Percentiles rank a stretch among this genome's conserved stretches.
Conservation (phyloP, 2,329 filamentous ascomycete genomes). For the Ceratocystis alfenasii region DNA sequence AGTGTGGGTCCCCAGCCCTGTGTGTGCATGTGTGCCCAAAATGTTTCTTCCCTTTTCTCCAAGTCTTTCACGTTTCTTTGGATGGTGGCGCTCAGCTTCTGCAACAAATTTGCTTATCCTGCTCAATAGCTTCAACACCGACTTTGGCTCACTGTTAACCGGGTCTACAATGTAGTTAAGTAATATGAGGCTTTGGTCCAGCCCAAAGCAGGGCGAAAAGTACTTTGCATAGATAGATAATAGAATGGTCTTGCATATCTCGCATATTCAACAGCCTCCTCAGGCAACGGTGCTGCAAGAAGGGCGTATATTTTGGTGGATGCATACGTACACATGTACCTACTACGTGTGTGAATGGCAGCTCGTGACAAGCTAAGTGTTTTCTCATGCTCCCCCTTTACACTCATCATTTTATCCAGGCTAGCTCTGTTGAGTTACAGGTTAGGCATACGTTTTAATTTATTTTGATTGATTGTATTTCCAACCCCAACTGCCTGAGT, state of each 20-base stretch:
- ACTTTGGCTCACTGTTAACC: no score
- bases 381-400: background rate
- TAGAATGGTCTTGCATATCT: background rate
- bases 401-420: background rate
- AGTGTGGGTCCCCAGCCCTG: no score
- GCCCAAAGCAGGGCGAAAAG: background rate
- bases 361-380: background rate
- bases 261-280: background rate
- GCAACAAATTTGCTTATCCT: background rate
- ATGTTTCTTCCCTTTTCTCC: background rate
- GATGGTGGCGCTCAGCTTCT: conserved; percentile 4
- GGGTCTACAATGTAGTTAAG: background rate
- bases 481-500: background rate
- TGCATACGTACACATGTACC: background rate
- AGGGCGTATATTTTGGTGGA: background rate
- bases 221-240: background rate
- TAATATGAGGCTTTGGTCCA: background rate
- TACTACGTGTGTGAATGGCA: background rate
- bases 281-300: background rate
- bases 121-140: background rate
- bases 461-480: background rate
- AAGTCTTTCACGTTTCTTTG: background rate
- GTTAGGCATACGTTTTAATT: background rate
- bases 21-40: background rate
- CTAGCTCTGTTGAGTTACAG: background rate